Evolutionary conservation across 1,284 basidiomycete genomes (phyloP).

Genomic region (Takashimella tepidaria): DNA sequence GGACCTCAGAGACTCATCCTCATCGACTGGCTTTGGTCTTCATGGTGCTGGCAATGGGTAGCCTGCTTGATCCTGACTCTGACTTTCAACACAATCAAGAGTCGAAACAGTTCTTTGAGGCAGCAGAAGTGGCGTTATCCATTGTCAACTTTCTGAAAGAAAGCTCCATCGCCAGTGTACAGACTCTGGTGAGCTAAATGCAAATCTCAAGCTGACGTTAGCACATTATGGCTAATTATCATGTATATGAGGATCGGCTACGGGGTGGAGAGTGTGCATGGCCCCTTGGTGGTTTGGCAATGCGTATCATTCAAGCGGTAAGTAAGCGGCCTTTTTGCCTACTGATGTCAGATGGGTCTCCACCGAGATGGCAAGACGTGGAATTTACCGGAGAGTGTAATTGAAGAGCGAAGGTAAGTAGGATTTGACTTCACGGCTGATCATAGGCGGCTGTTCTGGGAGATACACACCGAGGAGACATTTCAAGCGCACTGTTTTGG

Average conservation of each 20-base stretch:
- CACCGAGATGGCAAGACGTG: conserved; percentile 35
- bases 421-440: neutral
- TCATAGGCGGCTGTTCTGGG: conserved; percentile 27
- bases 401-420: conserved; percentile 21
- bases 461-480: conserved; percentile 21
- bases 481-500: conserved; percentile 26
- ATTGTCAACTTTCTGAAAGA: conserved; percentile 21
- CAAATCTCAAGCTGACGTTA: neutral
- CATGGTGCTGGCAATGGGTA: conserved; percentile 1
- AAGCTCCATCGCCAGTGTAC: conserved; percentile 28
- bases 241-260: conserved; percentile 2
- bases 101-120: neutral
- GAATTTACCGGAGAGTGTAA: conserved; percentile 24
- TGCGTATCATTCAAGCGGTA: conserved; percentile 30
- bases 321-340: conserved; percentile 1
- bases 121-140: neutral
- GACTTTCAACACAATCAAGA: neutral
- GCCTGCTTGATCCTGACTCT: neutral
- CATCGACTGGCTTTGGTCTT: conserved; percentile 2
- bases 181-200: conserved; percentile 17
- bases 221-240: conserved; percentile 18
- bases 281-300: conserved; percentile 30
- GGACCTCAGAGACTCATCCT: conserved; percentile 4
- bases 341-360: conserved; percentile 26
- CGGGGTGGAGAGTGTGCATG: conserved; percentile 26